These are phyloP conservation scores for Zelopaecilomyces penicillatus DNA, from an alignment of 2,329 filamentous ascomycete species.

Conservation along the genomic window DNA sequence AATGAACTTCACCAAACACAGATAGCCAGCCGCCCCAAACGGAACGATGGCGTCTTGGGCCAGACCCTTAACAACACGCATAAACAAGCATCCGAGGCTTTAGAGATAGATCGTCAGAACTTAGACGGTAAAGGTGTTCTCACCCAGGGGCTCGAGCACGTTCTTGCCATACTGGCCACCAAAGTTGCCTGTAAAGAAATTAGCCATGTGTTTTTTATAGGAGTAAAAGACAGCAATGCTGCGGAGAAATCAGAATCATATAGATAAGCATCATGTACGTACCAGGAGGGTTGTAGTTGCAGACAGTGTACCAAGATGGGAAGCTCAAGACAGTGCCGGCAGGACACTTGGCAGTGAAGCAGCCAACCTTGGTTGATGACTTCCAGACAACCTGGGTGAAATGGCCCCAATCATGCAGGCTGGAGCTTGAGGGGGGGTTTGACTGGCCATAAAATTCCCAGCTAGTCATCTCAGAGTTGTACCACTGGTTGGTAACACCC, in stretches of 20 bases:
- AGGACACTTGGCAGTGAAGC: slow-evolving; percentile 63
- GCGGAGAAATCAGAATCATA: no score
- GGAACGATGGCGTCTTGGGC: no score
- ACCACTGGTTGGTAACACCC: slow-evolving; percentile 77
- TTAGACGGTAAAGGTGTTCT: slow-evolving; percentile 19
- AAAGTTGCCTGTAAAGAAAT: slow-evolving; percentile 38
- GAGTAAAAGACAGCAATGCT: no score
- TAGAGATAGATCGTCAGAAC: not conserved
- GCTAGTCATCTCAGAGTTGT: slow-evolving; percentile 64
- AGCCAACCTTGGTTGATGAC: slow-evolving; percentile 28
- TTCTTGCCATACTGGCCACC: slow-evolving; percentile 42
- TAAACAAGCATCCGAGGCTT: no score
- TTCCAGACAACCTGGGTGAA: slow-evolving; percentile 38
- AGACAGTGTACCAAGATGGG: slow-evolving; percentile 69
- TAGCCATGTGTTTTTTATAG: not conserved
- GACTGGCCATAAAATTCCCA: slow-evolving; percentile 52
- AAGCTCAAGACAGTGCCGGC: slow-evolving; percentile 38
- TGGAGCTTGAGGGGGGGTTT: slow-evolving; percentile 47
- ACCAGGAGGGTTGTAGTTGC: slow-evolving; percentile 77
- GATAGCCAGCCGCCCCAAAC: no score
- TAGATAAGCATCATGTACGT: slow-evolving; percentile 25
- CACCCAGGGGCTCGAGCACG: slow-evolving; percentile 32
- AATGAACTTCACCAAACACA: no score
- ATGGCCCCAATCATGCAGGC: slow-evolving; percentile 58
- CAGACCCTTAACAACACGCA: no score